Evolutionary conservation across 257 asterid species (phyloP), one percentile per base, ranked within the genome.

Genomic region (Anisodus acutangulus): DNA sequence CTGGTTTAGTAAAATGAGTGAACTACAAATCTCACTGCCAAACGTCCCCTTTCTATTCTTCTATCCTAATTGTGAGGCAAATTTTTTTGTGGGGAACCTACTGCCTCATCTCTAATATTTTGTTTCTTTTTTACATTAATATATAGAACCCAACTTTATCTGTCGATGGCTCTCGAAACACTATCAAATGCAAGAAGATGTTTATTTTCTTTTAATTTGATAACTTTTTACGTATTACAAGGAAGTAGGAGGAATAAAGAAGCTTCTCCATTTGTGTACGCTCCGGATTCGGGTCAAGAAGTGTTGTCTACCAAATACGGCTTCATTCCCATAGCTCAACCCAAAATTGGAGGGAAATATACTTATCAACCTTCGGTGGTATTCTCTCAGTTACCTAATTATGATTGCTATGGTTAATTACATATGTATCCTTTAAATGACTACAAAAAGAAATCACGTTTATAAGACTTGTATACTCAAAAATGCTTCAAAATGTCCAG

Each of bases 1-100:
- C 86, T 53, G 74, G 88, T 90, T 92, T 91, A 88, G 66, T 84
- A 88, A 71, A 92, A 92, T 41, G 95, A 84, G 95, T 92, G 97
- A 92, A 85, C 87, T 5, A 11, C 19, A 49, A 47, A 82, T 83
- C 71, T 84, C 82, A 55, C 62, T 71, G 84, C 88, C 92, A 85
- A 80, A 85, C 86, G 87, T 82, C 86, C 9, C 31, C 41, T 26
- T 19, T n/a, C 17, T 19, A 37, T 15, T 59, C 17, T 66, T 66
- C 45, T 66, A 66, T 66, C 72, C 45, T 31, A 10, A 31, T 4
- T 78, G 64, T 26, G 26, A 78, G 64, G 64, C 63, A 78, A 51
- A 2, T 10, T 35, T 2, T 57, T 31, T 49, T 74, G 80, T 74
- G 80, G 35, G 59, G 60, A 74, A 63, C 8, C 15, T 26, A 12